Base-by-base conservation (phyloP, 352 stramenopile species). In the Globisporangium perplexum region DNA sequence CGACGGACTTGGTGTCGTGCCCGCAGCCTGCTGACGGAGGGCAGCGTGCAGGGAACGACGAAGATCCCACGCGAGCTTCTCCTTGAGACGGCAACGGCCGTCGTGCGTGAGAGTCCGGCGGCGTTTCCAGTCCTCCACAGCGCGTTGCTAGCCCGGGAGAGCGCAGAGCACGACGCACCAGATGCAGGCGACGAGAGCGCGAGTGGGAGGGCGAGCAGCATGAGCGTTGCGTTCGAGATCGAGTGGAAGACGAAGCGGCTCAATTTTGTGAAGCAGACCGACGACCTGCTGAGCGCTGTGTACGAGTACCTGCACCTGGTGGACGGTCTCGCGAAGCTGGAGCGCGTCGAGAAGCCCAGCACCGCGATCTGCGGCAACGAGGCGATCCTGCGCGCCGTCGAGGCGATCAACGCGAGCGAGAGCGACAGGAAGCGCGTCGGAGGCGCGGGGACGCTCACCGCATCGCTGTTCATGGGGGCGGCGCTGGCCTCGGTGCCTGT, bases 311-410 rank as follows among this genome's bases (percentile, higher is more conserved):
- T 88, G 26, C 78, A 86, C 42, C 43, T 77, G 18, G 26, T 71
- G 3, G 72, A 73, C n/a, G 82, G 82, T 2, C 53, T 85, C 20
- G 60, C 63, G 10, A 86, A 85, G 43, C 55, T 86, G 8, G 41
- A 45, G 7, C 64, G 66, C n/a, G n/a, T 60, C 7, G 46, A 35
- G 1, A 73, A 68, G n/a, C 74, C 81, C 1, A 88, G 75, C 55
- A 92, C 81, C 15, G 72, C 68, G 4, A 71, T 77, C 45, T 88
- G 86, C 36, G 81, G 81, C 3, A 92, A 90, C 55, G 70, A 67
- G 45, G 67, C 77, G 7, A n/a, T 88, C 26, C 50, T 86, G 6
- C 63, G 62, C 24, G 74, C 59, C 7, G 46, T 79, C 5, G 61
- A 59, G 38, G 31, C 51, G 1, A 52, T 72, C 17, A 35, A 33